Percentiles rank a stretch among this genome's conserved stretches.
These are phyloP conservation scores for Leucosporidium scottii DNA, from an alignment of 768 basidiomycete species.

Conservation along the genomic window DNA sequence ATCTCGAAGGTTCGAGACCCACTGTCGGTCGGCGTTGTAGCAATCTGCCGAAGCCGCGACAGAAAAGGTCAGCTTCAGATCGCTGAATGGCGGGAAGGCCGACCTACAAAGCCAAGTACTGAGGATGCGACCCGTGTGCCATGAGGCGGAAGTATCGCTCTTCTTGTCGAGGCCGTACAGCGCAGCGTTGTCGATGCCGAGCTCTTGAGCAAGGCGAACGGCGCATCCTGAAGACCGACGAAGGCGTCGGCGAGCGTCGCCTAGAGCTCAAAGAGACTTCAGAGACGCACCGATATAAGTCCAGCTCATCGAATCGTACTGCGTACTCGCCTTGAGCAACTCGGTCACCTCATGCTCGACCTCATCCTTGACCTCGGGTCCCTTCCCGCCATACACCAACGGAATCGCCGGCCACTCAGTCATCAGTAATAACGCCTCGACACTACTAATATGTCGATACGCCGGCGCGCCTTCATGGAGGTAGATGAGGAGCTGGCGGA, in stretches of 20 bases:
- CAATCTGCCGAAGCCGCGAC: not conserved
- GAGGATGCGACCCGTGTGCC: constrained; percentile 17
- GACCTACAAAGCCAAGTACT: constrained; percentile 17
- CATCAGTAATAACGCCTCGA: constrained; percentile 33
- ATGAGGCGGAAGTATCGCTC: not conserved
- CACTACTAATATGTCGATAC: constrained; percentile 29
- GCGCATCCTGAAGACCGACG: constrained; percentile 7
- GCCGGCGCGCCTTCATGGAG: constrained; percentile 25
- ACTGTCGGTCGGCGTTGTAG: constrained; percentile 33
- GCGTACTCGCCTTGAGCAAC: constrained; percentile 16
- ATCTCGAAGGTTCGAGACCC: constrained; percentile 16
- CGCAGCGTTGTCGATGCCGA: constrained; percentile 21
- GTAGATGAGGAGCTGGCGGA: constrained; percentile 20
- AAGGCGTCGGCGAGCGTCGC: not conserved
- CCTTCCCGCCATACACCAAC: not conserved
- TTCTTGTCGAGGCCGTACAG: not conserved
- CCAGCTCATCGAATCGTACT: constrained; percentile 30
- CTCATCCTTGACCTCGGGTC: not conserved
- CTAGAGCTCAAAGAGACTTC: too few species aligned
- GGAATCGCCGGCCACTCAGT: constrained; percentile 30
- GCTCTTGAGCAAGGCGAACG: constrained; percentile 29
- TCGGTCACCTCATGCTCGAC: constrained; percentile 12
- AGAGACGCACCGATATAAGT: not conserved
- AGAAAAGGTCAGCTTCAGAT: too few species aligned
- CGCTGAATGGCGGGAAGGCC: too few species aligned